phyloP scores from a whole-genome alignment of 257 asterid species.

The Vinca minor region DNA sequence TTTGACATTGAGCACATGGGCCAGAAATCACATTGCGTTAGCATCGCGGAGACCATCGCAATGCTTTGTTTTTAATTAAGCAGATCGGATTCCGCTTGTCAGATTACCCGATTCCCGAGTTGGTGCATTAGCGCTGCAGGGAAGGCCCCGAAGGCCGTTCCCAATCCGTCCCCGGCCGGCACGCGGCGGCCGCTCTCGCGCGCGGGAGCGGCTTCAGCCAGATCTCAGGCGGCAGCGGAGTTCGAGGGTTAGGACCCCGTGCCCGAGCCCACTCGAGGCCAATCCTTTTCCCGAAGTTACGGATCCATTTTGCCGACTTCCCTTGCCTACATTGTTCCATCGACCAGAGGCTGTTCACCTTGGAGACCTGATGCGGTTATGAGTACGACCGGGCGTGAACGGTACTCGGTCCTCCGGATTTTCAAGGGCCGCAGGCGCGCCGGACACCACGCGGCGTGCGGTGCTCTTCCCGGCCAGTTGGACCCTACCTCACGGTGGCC shows the following conservation, averaged over 20 bases:
- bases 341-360: background rate
- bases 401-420: constrained; percentile 56
- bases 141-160: background rate
- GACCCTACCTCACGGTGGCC: constrained; percentile 59
- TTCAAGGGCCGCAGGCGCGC: constrained; percentile 72
- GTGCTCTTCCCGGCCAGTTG: constrained; percentile 59
- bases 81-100: constrained; percentile 48
- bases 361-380: constrained; percentile 18
- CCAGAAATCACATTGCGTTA: constrained; percentile 39
- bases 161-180: background rate
- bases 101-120: background rate
- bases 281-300: constrained; percentile 6
- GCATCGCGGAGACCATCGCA: constrained; percentile 50
- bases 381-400: constrained; percentile 45
- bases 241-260: background rate
- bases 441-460: constrained; percentile 62
- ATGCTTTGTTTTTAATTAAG: constrained; percentile 54
- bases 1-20: constrained; percentile 1
- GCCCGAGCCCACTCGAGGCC: constrained; percentile 2
- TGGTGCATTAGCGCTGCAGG: background rate
- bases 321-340: background rate
- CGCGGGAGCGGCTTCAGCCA: background rate
- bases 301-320: constrained; percentile 7
- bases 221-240: background rate
- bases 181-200: constrained; percentile 4